Conservation (phyloP, 805 yeast species). For the Cyberlindnera saturnus region DNA sequence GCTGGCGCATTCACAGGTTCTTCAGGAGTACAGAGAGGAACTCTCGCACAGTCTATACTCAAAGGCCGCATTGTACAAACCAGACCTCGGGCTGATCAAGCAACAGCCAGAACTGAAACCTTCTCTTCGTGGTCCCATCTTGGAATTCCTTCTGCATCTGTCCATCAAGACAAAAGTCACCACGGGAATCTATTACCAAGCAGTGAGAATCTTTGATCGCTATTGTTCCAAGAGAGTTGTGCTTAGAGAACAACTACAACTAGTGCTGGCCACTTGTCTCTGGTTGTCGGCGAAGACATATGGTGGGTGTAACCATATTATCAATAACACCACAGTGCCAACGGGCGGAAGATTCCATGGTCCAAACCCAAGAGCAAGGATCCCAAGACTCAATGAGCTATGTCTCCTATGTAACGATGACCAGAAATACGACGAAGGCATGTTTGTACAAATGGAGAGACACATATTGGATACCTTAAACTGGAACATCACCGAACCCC, state of each 20-base stretch:
- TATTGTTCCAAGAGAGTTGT: constrained; percentile 87
- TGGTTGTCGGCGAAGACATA: constrained; percentile 90
- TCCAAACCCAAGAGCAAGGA: constrained; percentile 68
- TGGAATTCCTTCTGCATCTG: constrained; percentile 77
- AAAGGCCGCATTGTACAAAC: constrained; percentile 34
- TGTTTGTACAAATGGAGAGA: constrained; percentile 82
- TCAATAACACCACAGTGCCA: constrained; percentile 41
- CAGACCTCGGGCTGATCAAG: constrained; percentile 60
- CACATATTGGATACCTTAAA: constrained; percentile 66
- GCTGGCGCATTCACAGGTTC: constrained; percentile 35
- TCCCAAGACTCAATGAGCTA: constrained; percentile 69
- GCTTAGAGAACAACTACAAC: constrained; percentile 77
- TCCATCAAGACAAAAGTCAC: constrained; percentile 57
- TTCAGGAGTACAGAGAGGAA: constrained; percentile 50
- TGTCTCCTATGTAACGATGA: constrained; percentile 62
- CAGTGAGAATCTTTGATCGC: constrained; percentile 77
- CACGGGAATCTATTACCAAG: constrained; percentile 61
- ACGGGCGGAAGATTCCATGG: constrained; percentile 59
- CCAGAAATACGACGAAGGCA: constrained; percentile 58
- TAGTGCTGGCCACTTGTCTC: constrained; percentile 84
- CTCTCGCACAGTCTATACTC: constrained; percentile 34
- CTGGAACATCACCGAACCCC: constrained; percentile 70
- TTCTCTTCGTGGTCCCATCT: constrained; percentile 62
- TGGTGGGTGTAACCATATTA: constrained; percentile 68
- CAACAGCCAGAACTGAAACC: constrained; percentile 86